Percentiles rank a stretch among this genome's conserved stretches.
These are phyloP conservation scores for Neurospora sp. DNA, from an alignment of 495 filamentous ascomycete genomes.

Conservation along the genomic window DNA sequence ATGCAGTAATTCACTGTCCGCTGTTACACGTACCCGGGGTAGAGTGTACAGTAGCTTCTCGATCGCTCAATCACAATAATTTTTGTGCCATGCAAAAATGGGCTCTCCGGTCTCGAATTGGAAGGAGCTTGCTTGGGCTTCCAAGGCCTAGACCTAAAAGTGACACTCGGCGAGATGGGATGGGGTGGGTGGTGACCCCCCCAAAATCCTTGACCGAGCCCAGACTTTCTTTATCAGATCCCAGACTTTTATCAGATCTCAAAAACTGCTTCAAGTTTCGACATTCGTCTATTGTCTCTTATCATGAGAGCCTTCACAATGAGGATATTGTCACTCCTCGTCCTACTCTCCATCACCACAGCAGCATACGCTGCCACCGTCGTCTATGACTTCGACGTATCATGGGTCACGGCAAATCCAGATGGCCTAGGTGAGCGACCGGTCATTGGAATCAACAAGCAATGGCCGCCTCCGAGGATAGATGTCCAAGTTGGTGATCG, in stretches of 20 bases:
- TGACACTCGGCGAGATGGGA: not conserved
- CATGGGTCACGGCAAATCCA: conserved; percentile 73
- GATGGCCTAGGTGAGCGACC: conserved; percentile 58
- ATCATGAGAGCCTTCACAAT: not conserved
- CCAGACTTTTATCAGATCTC: not conserved
- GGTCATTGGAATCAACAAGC: conserved; percentile 69
- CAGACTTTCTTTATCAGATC: not conserved
- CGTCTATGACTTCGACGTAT: conserved; percentile 67
- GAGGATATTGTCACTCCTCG: not conserved
- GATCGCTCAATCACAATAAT: not conserved
- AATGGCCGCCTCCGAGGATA: conserved; percentile 68
- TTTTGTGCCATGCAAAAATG: not conserved
- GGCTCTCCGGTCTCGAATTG: not conserved
- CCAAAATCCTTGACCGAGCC: not conserved
- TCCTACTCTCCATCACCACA: conserved; percentile 7
- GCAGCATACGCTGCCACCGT: conserved; percentile 44
- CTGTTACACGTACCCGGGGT: not conserved
- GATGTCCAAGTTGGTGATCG: conserved; percentile 60
- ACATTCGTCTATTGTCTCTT: not conserved
- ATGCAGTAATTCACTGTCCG: not conserved
- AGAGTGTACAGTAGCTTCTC: not conserved
- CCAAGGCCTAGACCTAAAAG: not conserved
- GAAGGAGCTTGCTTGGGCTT: not conserved
- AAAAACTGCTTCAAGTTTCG: not conserved
- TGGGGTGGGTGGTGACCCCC: not conserved